Conservation (phyloP, 1,284 basidiomycete genomes). For the Fomitopsis palustris region DNA sequence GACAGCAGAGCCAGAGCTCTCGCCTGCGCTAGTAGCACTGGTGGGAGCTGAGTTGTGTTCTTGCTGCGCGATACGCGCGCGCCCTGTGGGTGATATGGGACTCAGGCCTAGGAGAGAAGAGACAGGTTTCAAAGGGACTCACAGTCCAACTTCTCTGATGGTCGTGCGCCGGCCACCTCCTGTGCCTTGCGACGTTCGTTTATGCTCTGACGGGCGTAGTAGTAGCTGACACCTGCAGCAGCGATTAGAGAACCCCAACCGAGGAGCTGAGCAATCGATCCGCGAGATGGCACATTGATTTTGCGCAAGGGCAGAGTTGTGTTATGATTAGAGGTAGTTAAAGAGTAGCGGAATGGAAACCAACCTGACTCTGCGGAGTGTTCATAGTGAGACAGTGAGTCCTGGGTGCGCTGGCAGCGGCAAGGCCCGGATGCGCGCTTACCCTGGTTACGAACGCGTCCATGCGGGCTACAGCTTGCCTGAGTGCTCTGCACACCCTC, state of each 20-base stretch:
- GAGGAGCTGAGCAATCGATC: conserved; percentile 20
- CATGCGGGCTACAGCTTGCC: no score
- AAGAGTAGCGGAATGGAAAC: conserved; percentile 9
- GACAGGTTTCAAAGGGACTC: conserved; percentile 8
- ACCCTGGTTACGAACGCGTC: no score
- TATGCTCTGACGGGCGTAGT: conserved; percentile 42
- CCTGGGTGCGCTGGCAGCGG: not conserved
- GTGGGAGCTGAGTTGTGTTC: not conserved
- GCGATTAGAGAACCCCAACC: conserved; percentile 39
- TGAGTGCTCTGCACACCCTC: no score
- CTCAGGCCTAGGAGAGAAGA: not conserved
- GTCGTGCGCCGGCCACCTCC: conserved; percentile 28
- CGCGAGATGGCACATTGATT: not conserved
- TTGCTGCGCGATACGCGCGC: not conserved
- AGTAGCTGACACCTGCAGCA: conserved; percentile 43
- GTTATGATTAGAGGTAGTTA: not conserved
- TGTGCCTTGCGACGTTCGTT: conserved; percentile 35
- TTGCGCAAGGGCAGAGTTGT: not conserved
- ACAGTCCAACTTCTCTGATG: conserved; percentile 38
- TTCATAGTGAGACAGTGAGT: conserved; percentile 17
- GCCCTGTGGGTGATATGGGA: not conserved
- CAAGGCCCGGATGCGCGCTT: not conserved
- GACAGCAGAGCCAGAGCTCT: not conserved
- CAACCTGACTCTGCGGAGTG: conserved; percentile 31
- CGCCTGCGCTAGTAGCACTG: no score